These are phyloP conservation scores for Peronospora destructor DNA, from an alignment of 352 stramenopile species.

Conservation along the genomic window DNA sequence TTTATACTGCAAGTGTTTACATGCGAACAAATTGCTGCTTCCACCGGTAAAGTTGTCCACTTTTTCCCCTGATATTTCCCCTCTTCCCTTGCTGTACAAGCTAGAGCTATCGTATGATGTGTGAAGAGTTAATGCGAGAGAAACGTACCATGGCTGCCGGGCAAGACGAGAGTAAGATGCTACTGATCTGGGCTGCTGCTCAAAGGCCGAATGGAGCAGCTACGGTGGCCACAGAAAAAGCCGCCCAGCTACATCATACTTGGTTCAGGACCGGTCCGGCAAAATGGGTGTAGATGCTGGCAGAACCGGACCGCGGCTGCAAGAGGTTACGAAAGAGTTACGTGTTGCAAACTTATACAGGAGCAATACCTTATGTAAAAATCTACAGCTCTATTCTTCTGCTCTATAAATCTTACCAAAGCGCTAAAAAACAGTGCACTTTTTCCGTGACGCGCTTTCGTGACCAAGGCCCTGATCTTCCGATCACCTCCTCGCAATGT, in stretches of 20 bases:
- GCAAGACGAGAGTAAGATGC: constrained; percentile 34
- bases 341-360: not conserved
- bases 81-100: not conserved
- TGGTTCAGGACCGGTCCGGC: constrained; percentile 20
- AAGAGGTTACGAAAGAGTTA: not conserved
- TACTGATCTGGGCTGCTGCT: constrained; percentile 33
- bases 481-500: too few species aligned
- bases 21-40: constrained; percentile 18
- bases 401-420: too few species aligned
- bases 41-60: constrained; percentile 9
- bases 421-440: too few species aligned
- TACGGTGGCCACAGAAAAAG: constrained; percentile 25
- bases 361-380: too few species aligned
- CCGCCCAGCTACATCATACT: constrained; percentile 5
- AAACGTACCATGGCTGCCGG: constrained; percentile 41
- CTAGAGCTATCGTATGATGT: constrained; percentile 2
- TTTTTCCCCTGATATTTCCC: not conserved
- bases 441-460: too few species aligned
- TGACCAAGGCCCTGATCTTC: not conserved
- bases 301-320: constrained; percentile 7
- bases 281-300: not conserved
- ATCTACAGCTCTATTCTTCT: too few species aligned
- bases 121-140: constrained; percentile 1
- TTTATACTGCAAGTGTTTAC: constrained; percentile 11
- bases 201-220: constrained; percentile 34